Evolutionary conservation across 2,329 filamentous ascomycete genomes (phyloP), one percentile per base, ranked within the genome.

Genomic region (Gremmenia infestans): DNA sequence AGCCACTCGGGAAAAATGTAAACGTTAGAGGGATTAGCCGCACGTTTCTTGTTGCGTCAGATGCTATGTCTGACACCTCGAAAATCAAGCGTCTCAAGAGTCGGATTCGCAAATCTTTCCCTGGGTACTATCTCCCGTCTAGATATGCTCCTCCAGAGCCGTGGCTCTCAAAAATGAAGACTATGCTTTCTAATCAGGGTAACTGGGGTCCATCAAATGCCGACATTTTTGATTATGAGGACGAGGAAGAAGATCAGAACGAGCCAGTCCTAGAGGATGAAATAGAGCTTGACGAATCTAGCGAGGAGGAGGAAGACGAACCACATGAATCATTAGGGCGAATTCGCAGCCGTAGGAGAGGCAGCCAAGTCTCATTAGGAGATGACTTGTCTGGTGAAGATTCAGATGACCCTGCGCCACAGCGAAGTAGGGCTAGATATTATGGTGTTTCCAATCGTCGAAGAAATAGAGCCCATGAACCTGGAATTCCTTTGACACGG

Each of bases 121-220:
- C 68, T n/a, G 51, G 53, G 14, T 59, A 55, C 48, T 68, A 69
- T 55, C 48, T 68, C 22, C 68, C 68, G 15, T 49, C 58, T 6
- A 46, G 55, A n/a, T 63, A 66, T 53, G 51, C 58, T n/a, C 65
- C 66, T 43, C 54, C 63, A 14, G 56, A 57, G 19, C 47, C 36
- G 2, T 51, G 67, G 28, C 52, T 66, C 4, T 46, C 51, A 5
- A 61, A 52, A 48, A 46, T 70, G 14, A 57, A 63, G 35, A 55
- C 37, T 5, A 52, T 42, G 55, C 36, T 12, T 48, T 42, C n/a
- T 23, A 39, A 28, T 22, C 39, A 46, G 32, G 23, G 14, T 25
- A 45, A 46, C 9, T 32, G 28, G 28, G 28, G 28, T 45, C 39
- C 28, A n/a, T 19, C 25, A 22, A 19, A 2, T 25, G 5, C 17